A percentile compares a stretch with the other conserved stretches of the same genome.
Conservation (phyloP, 129 eudicot genomes). For the Artemisia argyi region DNA sequence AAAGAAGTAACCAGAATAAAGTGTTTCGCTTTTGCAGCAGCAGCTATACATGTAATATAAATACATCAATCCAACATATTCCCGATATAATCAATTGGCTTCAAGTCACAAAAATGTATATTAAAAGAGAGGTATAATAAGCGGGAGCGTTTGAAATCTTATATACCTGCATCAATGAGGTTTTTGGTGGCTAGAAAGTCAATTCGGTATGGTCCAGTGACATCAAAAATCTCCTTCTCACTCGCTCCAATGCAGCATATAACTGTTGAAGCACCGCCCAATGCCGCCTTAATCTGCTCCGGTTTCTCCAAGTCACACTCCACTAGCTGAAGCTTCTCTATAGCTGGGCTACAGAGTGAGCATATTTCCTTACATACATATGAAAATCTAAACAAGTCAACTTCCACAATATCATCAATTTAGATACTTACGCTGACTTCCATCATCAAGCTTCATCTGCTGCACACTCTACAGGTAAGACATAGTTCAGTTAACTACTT, state of each 20-base stretch:
- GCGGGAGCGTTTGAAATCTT: slow-evolving; percentile 1
- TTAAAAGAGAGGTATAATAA: not conserved
- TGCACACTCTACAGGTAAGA: slow-evolving; percentile 61
- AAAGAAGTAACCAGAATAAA: slow-evolving; percentile 84
- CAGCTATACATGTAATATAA: slow-evolving; percentile 54
- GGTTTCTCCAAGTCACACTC: slow-evolving; percentile 89
- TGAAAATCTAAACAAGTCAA: not conserved
- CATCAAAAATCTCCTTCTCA: slow-evolving; percentile 87
- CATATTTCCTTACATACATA: slow-evolving; percentile 12
- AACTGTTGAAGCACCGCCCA: slow-evolving; percentile 74
- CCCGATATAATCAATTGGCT: not conserved
- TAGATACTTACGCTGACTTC: slow-evolving; percentile 64
- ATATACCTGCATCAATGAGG: slow-evolving; percentile 89
- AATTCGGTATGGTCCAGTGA: slow-evolving; percentile 91
- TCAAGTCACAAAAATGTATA: not conserved
- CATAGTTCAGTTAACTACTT: not conserved
- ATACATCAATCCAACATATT: slow-evolving; percentile 15
- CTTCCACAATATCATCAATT: slow-evolving; percentile 12
- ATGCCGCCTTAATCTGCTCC: slow-evolving; percentile 62
- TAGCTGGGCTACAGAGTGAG: slow-evolving; percentile 96
- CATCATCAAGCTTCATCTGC: slow-evolving; percentile 70
- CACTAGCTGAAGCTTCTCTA: slow-evolving; percentile 90
- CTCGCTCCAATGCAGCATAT: slow-evolving; percentile 98
- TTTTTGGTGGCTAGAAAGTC: slow-evolving; percentile 92
- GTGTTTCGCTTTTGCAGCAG: slow-evolving; percentile 78